Base-by-base conservation (phyloP, 2,329 filamentous ascomycete species). In the Emmonsiellopsis sp. region DNA sequence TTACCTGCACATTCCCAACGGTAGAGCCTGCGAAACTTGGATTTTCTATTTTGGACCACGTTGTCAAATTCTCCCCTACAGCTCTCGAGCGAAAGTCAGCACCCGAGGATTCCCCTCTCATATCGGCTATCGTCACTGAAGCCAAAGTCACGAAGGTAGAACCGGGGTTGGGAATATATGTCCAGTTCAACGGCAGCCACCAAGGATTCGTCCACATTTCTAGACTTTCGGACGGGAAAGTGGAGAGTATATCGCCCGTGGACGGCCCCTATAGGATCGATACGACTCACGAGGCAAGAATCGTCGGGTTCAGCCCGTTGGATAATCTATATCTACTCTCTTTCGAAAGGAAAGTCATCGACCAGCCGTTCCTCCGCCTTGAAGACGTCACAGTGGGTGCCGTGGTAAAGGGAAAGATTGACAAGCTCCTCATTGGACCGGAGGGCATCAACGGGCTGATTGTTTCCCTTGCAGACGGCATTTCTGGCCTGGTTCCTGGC, bases 141-240 rank as follows among this genome's bases (percentile, higher is more conserved):
- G 89, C 87, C 54, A 89, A 82, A 38, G 84, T 98, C 7, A 80
- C 84, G 51, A 86, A 86, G 60, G 89, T 96, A 2, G 87, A 94
- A 59, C 76, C 84, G 5, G 83, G 85, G 2, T 81, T 92, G 56
- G 94, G 93, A 51, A 76, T 96, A 2, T 95, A 94, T 63, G 78
- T 91, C 13, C 81, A 87, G 60, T 72, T 92, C 30, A 84, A 84
- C 2, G 75, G 80, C 41, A 81, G 84, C 32, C 63, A 71, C 30
- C 76, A 81, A n/a, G 89, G 89, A 8, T 98, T 96, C 64, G 90
- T 94, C 20, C 93, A 98, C 69, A 94, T 98, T 59, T 98, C 93
- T 1, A 83, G 88, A 58, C 81, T 98, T 57, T 87, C 92, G 55
- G 92, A 98, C 67, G 85, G 86, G 60, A 95, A 93, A 68, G 80